These are phyloP conservation scores for Sodiomyces alkalinus DNA, from an alignment of 2,329 filamentous ascomycete genomes.

Conservation along the genomic window DNA sequence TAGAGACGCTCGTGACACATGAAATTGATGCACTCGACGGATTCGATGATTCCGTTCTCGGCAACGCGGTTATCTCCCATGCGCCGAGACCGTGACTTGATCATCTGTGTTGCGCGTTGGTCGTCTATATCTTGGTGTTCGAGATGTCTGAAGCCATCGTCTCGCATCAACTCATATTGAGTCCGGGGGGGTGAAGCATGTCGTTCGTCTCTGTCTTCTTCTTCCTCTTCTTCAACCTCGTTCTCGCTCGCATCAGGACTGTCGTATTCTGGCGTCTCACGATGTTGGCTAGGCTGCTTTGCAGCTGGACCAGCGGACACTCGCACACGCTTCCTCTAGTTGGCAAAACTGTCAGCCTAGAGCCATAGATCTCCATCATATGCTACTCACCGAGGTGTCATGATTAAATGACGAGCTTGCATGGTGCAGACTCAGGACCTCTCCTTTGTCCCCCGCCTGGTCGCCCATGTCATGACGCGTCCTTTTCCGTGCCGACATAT, in stretches of 20 bases:
- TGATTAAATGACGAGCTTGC: constrained; percentile 24
- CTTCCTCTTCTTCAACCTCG: constrained; percentile 15
- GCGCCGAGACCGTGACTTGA: constrained; percentile 32
- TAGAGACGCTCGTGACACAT: constrained; percentile 85
- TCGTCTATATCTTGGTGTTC: constrained; percentile 43
- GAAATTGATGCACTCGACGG: constrained; percentile 79
- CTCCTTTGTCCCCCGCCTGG: constrained; percentile 19
- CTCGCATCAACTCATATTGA: constrained; percentile 47
- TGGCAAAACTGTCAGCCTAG: not conserved
- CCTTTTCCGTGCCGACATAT: constrained; percentile 25
- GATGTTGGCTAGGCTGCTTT: constrained; percentile 4
- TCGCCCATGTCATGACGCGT: constrained; percentile 20
- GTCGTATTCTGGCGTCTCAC: constrained; percentile 9
- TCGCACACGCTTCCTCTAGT: constrained; percentile 18
- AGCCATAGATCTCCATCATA: no score
- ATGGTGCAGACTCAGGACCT: constrained; percentile 19
- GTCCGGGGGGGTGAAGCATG: constrained; percentile 29
- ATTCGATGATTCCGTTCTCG: constrained; percentile 76
- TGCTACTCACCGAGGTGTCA: constrained; percentile 20
- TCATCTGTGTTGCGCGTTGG: constrained; percentile 46
- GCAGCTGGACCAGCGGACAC: constrained; percentile 13
- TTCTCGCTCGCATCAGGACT: no score
- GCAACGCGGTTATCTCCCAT: constrained; percentile 57
- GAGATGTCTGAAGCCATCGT: constrained; percentile 43
- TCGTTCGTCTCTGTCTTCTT: constrained; percentile 13